Percentiles rank a stretch among this genome's conserved stretches.
Conservation (phyloP, 2,329 filamentous ascomycete species). For the Ophiostoma triangulosporum region DNA sequence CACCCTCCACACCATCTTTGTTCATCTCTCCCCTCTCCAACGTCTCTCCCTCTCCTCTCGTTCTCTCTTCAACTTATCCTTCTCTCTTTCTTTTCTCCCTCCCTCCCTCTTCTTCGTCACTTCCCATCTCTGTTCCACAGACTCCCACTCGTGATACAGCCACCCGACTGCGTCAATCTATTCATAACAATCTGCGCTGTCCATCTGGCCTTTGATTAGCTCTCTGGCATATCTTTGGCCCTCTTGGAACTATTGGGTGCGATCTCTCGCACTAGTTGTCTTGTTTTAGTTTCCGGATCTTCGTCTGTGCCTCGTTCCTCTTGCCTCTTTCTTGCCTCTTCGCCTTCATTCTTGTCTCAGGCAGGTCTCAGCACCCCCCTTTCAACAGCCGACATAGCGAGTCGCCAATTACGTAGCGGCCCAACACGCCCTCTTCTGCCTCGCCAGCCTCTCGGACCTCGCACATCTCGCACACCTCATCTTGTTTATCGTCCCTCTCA, state of each 20-base stretch:
- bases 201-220: background rate
- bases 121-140: background rate
- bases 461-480: background rate
- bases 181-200: background rate
- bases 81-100: background rate
- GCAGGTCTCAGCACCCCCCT: background rate
- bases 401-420: background rate
- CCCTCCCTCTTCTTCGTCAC: background rate
- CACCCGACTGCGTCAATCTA: background rate
- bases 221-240: background rate
- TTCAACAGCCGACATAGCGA: background rate
- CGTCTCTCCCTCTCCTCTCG: background rate
- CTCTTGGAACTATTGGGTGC: too few relatives aligned
- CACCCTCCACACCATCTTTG: background rate
- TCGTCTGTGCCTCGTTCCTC: background rate
- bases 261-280: background rate
- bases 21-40: background rate
- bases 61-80: background rate
- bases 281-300: background rate
- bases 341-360: slow-evolving; percentile 1
- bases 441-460: background rate
- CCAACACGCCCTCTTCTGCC: background rate
- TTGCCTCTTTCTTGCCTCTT: background rate
- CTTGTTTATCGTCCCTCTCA: background rate
- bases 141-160: background rate